These are phyloP conservation scores for Ophiostoma ips DNA, from an alignment of 2,329 filamentous ascomycete genomes.

Conservation along the genomic window DNA sequence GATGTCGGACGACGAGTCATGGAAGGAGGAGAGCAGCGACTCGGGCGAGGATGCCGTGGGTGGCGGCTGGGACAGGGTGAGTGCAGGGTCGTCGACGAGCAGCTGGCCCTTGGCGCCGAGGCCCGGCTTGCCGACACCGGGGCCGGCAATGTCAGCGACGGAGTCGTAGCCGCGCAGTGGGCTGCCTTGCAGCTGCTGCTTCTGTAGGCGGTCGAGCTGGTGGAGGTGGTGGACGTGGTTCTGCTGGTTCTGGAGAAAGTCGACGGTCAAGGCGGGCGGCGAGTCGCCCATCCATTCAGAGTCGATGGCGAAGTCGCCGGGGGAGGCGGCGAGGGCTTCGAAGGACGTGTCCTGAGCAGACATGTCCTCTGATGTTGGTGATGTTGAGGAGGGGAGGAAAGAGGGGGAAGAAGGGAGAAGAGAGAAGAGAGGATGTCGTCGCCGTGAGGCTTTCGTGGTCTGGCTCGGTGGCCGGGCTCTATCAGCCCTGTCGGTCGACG, in stretches of 20 bases:
- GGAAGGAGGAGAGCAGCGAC: constrained; percentile 20
- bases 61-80: constrained; percentile 6
- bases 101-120: constrained; percentile 3
- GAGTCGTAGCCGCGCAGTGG: constrained; percentile 1
- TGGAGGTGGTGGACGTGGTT: constrained; percentile 8
- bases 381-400: not conserved
- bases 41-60: constrained; percentile 13
- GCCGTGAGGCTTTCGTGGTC: too few species aligned
- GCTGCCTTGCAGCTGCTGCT: not conserved
- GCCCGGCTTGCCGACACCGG: not conserved
- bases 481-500: not conserved
- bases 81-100: constrained; percentile 8
- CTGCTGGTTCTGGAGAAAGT: constrained; percentile 13
- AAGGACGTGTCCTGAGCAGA: constrained; percentile 12
- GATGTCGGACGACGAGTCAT: constrained; percentile 36
- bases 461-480: too few species aligned
- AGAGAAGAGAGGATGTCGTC: not conserved
- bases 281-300: constrained; percentile 16
- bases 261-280: constrained; percentile 14
- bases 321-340: constrained; percentile 14
- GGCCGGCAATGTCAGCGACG: not conserved
- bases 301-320: constrained; percentile 14
- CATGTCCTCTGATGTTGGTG: constrained; percentile 8
- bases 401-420: not conserved
- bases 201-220: not conserved